Base-by-base conservation (phyloP, 2,329 filamentous ascomycete species). In the Thyridium curvatum region DNA sequence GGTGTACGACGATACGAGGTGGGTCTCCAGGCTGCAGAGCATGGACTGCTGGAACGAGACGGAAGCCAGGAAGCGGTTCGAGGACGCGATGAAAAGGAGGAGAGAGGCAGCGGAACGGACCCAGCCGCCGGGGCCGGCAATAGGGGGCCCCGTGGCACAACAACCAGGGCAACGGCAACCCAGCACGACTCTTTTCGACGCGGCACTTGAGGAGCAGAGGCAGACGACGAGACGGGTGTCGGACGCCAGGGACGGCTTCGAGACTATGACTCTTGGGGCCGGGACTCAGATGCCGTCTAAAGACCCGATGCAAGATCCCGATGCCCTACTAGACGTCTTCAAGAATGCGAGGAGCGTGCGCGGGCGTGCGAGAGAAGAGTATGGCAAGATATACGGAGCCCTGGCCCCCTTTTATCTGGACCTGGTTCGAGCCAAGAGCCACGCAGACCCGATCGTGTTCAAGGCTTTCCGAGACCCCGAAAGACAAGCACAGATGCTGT, bases 1-100 rank as follows among this genome's bases (percentile, higher is more conserved):
- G 90, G 90, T 96, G 3, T 98, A 97, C 63, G 93, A 98, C 60
- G 93, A 98, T 61, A 87, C 89, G 36, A 77, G 91, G 66, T 98
- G 93, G 93, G 85, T 97, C 30, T 80, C 86, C 46, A 77, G 86
- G 46, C 64, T 98, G 39, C 85, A 85, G 57, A 81, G 75, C 42
- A 95, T 98, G 81, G 86, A 84, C 2, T 84, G 86, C 49, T 98
- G 93, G 93, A 84, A 94, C 54, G 93, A 98, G 57, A 61, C 69
- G 4, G 91, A 95, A 57, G 93, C 93, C 4, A 76, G 90, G 44
- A 80, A 77, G 49, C 70, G 86, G 38, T 86, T 88, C 38, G 91
- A 96, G 45, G 82, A 91, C 17, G 73, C 76, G 8, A 72, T 83
- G 52, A 67, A 68, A 46, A 67, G 67, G 50, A 74, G 76, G 54